Base-by-base conservation (phyloP, 805 yeast species). In the Yarrowia yakushimensis region DNA sequence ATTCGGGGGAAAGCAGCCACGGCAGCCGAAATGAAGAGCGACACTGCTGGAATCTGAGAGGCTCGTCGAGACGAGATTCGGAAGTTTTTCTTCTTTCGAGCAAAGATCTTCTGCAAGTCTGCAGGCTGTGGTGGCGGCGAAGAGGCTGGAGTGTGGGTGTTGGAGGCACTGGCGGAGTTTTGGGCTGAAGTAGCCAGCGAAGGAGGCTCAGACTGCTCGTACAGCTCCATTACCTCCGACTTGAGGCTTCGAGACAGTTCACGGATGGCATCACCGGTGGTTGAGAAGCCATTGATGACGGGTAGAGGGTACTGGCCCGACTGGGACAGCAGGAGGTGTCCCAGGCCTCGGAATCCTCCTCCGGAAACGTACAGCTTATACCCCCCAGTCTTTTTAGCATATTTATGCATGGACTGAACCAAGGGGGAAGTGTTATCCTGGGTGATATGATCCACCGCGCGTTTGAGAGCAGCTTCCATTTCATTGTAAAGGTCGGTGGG, bases 261-360 rank as follows among this genome's bases (percentile, higher is more conserved):
- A 69, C 66, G 78, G 82, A 69, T 83, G 55, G 80, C 85, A 43
- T 76, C 77, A 64, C 77, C 79, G 2, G 85, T 77, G 60, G 85
- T 79, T 0, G 88, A 82, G 68, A 81, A 85, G 7, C 92, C 92
- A 68, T 85, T 86, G 48, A 86, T 83, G 42, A 86, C 83, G 0
- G 86, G 87, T 37, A 87, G 79, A 6, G 92, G 91, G 68, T 87
- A 86, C 18, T 79, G 79, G 36, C 78, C 78, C 33, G 79, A 79
- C 64, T 78, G 80, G 18, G 78, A 75, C 46, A 86, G 73, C 12
- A 86, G 67, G 23, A 85, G 72, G 70, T 85, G 85, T 0, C 90
- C 91, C 63, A 87, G 76, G 2, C 88, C 89, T 67, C 92, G 78
- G 50, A 86, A 76, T 0, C 91, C 92, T 63, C 91, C 90, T 60